Conservation (phyloP, 2,329 filamentous ascomycete genomes). For the Phyllosticta ampelicida region DNA sequence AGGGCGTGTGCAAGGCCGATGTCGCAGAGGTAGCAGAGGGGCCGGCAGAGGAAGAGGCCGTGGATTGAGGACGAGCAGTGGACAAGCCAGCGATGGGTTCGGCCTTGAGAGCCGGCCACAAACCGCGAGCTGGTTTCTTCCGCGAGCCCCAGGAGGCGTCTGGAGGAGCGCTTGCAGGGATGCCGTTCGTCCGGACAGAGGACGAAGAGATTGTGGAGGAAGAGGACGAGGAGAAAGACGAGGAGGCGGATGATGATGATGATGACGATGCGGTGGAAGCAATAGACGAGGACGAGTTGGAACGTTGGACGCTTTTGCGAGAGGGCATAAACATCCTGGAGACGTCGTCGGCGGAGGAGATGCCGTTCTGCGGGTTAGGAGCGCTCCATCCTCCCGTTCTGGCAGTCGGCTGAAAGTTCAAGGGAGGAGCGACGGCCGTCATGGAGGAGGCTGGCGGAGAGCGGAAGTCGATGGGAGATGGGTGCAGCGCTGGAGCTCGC, state of each 20-base stretch:
- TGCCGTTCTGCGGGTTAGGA: slow-evolving; percentile 48
- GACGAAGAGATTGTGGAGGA: slow-evolving; percentile 53
- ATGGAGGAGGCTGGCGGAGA: slow-evolving; percentile 27
- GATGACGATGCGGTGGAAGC: slow-evolving; percentile 36
- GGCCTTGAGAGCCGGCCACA: slow-evolving; percentile 56
- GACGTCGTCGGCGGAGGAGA: slow-evolving; percentile 71
- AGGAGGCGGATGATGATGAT: slow-evolving; percentile 69
- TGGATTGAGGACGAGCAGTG: slow-evolving; percentile 50
- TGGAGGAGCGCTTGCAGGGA: slow-evolving; percentile 24
- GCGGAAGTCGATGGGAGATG: slow-evolving; percentile 3
- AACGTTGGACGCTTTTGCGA: slow-evolving; percentile 74
- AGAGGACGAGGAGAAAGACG: slow-evolving; percentile 49
- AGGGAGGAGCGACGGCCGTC: slow-evolving; percentile 57
- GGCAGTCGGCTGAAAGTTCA: slow-evolving; percentile 51
- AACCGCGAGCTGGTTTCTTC: slow-evolving; percentile 43
- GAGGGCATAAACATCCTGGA: slow-evolving; percentile 74
- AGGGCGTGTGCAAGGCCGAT: slow-evolving; percentile 51
- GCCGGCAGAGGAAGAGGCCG: slow-evolving; percentile 46
- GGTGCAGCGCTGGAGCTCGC: not conserved
- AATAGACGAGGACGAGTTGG: slow-evolving; percentile 83
- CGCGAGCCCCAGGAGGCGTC: slow-evolving; percentile 31
- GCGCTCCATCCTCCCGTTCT: slow-evolving; percentile 52
- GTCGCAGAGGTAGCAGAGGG: slow-evolving; percentile 51
- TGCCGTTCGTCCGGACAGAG: slow-evolving; percentile 52
- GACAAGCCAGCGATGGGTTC: slow-evolving; percentile 54